These are phyloP conservation scores for Ophiocordyceps camponoti-leonardi DNA, from an alignment of 2,329 filamentous ascomycete genomes.

Conservation along the genomic window DNA sequence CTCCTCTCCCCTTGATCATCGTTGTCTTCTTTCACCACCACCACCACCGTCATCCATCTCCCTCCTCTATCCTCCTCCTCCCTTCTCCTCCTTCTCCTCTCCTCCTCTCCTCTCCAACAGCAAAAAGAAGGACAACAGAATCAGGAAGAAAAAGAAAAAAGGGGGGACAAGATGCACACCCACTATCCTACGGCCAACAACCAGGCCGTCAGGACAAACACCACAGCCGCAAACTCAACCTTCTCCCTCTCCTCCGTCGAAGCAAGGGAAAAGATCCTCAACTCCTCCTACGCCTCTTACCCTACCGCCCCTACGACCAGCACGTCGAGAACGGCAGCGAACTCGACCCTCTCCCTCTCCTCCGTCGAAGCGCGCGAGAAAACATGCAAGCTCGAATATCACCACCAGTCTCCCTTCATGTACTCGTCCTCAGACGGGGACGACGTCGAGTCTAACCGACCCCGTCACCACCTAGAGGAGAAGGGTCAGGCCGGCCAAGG, in stretches of 20 bases:
- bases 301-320: no score
- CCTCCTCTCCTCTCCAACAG: no score
- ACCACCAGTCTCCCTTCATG: neutral
- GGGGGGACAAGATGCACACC: no score
- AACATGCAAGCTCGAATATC: neutral
- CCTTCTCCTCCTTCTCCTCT: no score
- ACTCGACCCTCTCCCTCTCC: neutral
- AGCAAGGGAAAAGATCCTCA: neutral
- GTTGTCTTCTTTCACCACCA: no score
- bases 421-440: neutral
- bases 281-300: no score
- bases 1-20: no score
- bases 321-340: no score
- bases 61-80: no score
- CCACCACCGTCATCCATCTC: no score
- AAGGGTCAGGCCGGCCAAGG: neutral
- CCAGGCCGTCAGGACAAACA: neutral
- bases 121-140: no score
- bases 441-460: neutral
- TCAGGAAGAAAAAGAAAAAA: no score
- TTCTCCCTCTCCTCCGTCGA: neutral
- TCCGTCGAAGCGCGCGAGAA: neutral
- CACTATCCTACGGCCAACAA: neutral
- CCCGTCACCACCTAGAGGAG: neutral
- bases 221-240: neutral